Evolutionary conservation across 2,329 filamentous ascomycete genomes (phyloP).

Genomic region (Akanthomyces lecanii): DNA sequence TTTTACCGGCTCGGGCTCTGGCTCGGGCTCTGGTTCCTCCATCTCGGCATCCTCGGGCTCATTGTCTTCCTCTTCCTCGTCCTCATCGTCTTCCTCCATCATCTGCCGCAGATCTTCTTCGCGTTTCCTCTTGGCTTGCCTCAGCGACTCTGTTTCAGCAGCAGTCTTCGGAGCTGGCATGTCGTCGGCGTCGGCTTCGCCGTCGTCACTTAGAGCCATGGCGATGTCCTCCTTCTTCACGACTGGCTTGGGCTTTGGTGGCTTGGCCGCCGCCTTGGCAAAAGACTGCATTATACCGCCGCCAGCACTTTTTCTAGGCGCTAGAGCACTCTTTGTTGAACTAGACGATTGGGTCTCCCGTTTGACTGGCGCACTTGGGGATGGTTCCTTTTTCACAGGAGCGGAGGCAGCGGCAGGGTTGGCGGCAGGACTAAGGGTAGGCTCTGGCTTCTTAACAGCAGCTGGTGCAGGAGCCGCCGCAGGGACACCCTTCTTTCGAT

Average conservation of each 20-base stretch:
- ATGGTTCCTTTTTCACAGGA: conserved; percentile 1
- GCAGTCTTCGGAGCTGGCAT: conserved; percentile 26
- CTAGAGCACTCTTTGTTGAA: conserved; percentile 28
- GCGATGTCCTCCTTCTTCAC: conserved; percentile 27
- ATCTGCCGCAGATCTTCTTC: conserved; percentile 38
- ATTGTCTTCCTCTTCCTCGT: conserved; percentile 53
- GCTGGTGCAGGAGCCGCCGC: conserved; percentile 21
- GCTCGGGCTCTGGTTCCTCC: conserved; percentile 37
- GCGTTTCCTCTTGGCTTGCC: conserved; percentile 32
- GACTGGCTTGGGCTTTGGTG: conserved; percentile 46
- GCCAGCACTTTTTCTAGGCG: conserved; percentile 55
- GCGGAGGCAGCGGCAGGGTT: conserved; percentile 20
- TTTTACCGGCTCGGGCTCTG: conserved; percentile 27
- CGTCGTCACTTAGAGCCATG: conserved; percentile 37
- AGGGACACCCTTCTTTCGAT: conserved; percentile 34
- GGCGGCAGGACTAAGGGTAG: conserved; percentile 19
- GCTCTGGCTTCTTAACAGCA: conserved; percentile 30
- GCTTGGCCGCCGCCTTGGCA: conserved; percentile 51
- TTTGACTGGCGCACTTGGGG: conserved; percentile 18
- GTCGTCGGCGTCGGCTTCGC: conserved; percentile 37
- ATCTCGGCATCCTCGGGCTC: conserved; percentile 36
- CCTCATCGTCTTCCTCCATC: conserved; percentile 49
- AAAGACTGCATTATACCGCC: conserved; percentile 73
- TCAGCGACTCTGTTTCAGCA: conserved; percentile 24
- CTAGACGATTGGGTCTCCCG: conserved; percentile 26